Evolutionary conservation across 2,329 filamentous ascomycete species (phyloP).

Genomic region (Claviceps sp.): DNA sequence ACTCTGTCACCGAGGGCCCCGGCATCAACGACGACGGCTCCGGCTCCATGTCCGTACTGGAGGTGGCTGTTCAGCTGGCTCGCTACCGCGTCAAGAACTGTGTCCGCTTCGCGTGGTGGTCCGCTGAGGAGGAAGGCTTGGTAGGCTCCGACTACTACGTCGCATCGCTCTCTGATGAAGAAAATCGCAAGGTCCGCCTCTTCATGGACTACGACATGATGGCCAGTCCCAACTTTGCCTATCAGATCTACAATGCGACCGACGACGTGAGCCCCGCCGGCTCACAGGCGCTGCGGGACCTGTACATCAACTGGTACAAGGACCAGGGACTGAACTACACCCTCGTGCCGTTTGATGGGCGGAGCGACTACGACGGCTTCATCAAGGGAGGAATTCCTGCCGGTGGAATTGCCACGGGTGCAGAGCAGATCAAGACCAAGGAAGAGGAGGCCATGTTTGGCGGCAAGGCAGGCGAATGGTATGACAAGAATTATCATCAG

Average conservation of each 20-base stretch:
- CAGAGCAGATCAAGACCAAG: slow-evolving; percentile 61
- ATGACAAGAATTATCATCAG: slow-evolving; percentile 48
- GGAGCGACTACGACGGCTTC: slow-evolving; percentile 70
- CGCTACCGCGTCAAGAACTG: slow-evolving; percentile 49
- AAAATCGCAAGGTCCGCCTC: slow-evolving; percentile 48
- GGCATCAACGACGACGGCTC: slow-evolving; percentile 72
- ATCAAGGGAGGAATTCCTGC: slow-evolving; percentile 59
- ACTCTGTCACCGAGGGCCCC: slow-evolving; percentile 48
- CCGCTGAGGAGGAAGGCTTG: slow-evolving; percentile 53
- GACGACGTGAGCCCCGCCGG: slow-evolving; percentile 58
- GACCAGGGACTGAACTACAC: slow-evolving; percentile 50
- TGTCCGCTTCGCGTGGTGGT: slow-evolving; percentile 56
- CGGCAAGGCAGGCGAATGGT: slow-evolving; percentile 49
- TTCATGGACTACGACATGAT: slow-evolving; percentile 64
- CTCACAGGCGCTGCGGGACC: slow-evolving; percentile 52
- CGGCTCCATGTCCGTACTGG: slow-evolving; percentile 48
- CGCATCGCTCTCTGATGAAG: slow-evolving; percentile 35
- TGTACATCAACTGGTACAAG: slow-evolving; percentile 56
- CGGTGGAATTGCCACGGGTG: slow-evolving; percentile 65
- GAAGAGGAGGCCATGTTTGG: slow-evolving; percentile 55
- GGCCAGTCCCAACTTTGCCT: slow-evolving; percentile 51
- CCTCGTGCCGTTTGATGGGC: slow-evolving; percentile 62
- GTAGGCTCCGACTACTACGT: slow-evolving; percentile 52
- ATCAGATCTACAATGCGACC: slow-evolving; percentile 58
- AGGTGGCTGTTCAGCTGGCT: slow-evolving; percentile 45